A percentile compares a stretch with the other conserved stretches of the same genome.
Conservation (phyloP, 139 green algal species). For the Closterium sp. region DNA sequence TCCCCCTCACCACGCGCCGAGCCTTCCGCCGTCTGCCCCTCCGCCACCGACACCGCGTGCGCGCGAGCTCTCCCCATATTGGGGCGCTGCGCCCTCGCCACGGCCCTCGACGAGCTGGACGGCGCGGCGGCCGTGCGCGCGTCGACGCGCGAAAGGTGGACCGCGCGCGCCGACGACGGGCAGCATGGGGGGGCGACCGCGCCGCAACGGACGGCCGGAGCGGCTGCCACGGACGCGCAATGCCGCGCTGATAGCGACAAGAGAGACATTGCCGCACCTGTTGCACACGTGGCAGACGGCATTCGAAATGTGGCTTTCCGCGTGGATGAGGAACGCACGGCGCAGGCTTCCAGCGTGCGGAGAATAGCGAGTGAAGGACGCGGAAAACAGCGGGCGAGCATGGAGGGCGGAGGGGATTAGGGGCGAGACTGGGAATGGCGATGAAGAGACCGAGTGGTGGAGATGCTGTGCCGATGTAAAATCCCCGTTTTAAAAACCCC, state of each 20-base stretch:
- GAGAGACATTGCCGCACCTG: not conserved
- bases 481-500: too few relatives aligned
- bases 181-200: not conserved
- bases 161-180: not conserved
- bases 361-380: not conserved
- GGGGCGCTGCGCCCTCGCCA: not conserved
- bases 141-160: not conserved
- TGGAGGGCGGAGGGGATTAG: not conserved
- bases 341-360: not conserved
- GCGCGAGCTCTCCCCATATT: not conserved
- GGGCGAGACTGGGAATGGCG: too few relatives aligned
- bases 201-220: not conserved
- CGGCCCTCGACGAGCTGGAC: not conserved
- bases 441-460: too few relatives aligned
- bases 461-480: too few relatives aligned
- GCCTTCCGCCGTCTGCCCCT: not conserved
- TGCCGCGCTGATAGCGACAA: not conserved
- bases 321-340: not conserved
- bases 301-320: not conserved
- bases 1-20: conserved; percentile 18
- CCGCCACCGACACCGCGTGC: not conserved
- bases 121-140: not conserved
- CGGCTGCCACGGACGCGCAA: not conserved
- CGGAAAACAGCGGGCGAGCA: not conserved
- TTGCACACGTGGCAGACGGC: not conserved